A percentile compares a stretch with the other conserved stretches of the same genome.
Conservation (phyloP, 352 stramenopile species). For the Phytophthora pisi region DNA sequence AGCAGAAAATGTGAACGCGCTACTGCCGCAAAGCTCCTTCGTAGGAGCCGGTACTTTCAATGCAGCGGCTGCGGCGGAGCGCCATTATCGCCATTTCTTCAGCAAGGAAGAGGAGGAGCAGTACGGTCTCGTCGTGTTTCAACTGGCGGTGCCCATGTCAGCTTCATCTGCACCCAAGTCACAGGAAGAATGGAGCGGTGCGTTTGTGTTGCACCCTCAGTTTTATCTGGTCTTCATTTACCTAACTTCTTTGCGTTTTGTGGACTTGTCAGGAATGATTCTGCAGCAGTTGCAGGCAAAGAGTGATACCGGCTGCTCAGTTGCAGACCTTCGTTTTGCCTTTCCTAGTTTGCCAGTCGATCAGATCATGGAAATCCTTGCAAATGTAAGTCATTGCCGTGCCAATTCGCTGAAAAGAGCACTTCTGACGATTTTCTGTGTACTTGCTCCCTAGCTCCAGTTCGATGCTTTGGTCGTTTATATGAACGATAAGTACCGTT, state of each 20-base stretch:
- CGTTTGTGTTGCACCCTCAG: not conserved
- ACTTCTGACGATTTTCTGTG: slow-evolving; percentile 4
- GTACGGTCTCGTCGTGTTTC: slow-evolving; percentile 65
- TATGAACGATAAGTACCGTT: slow-evolving; percentile 57
- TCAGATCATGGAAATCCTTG: slow-evolving; percentile 59
- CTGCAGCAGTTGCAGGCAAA: slow-evolving; percentile 49
- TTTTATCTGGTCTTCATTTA: not conserved
- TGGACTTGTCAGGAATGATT: slow-evolving; percentile 41
- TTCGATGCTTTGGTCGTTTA: slow-evolving; percentile 69
- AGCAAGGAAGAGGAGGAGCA: slow-evolving; percentile 59
- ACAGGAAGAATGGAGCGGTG: slow-evolving; percentile 65
- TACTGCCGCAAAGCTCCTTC: slow-evolving; percentile 46
- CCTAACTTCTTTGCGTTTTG: slow-evolving; percentile 7
- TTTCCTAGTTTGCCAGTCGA: slow-evolving; percentile 55
- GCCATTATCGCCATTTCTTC: slow-evolving; percentile 68
- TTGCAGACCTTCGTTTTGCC: slow-evolving; percentile 64
- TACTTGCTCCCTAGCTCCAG: slow-evolving; percentile 49
- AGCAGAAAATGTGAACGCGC: slow-evolving; percentile 50
- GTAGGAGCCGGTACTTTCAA: slow-evolving; percentile 28
- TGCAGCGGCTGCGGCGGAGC: slow-evolving; percentile 35
- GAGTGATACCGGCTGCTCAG: slow-evolving; percentile 39
- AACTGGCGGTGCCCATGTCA: slow-evolving; percentile 36
- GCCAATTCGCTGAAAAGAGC: not conserved
- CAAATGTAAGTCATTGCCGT: slow-evolving; percentile 45
- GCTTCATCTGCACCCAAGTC: slow-evolving; percentile 27